Evolutionary conservation across 108 stramenopile genomes (phyloP), one percentile per base, ranked within the genome.

Genomic region (Cylindrotheca fusiformis): DNA sequence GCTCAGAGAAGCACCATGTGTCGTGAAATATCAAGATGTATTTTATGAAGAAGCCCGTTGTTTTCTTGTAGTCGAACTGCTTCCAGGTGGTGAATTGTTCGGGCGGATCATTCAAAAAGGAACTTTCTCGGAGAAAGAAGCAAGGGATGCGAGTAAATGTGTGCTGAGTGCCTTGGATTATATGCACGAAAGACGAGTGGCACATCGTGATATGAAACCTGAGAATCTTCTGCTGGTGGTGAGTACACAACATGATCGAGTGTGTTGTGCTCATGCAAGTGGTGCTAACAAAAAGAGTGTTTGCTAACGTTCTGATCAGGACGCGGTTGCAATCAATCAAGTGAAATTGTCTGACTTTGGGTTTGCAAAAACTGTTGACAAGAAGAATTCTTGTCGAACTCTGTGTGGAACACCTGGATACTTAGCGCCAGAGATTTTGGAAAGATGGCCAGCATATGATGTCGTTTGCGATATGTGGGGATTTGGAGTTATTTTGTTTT

Each of bases 311-410:
- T 14, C 14, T 14, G 36, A 10, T 45, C 75, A 89, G 78, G 80
- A 78, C 55, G 68, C 86, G 25, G 78, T 87, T 50, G 63, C 77
- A 76, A 71, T 45, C 23, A 56, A 84, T 29, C 55, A 85, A 18
- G 81, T 97, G 50, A 97, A 97, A 72, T 63, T 97, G 30, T 90
- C 91, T 21, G 97, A 97, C 67, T 96, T 97, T 83, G 97, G 97
- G 25, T 93, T 96, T 55, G 93, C 95, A n/a, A 84, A 93, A 62
- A 52, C 48, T 17, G 58, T 67, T 20, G n/a, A 44, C 6, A 66
- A 4, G 10, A 30, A 31, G 22, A 74, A 85, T 47, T 72, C 49
- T 60, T 91, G 81, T 75, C 44, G 18, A 67, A 79, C 32, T 20
- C 60, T 52, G 63, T 81, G 79, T 27, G 90, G 90, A 8, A 92